These are phyloP conservation scores for Rhododendron griersonianum DNA, from an alignment of 148 eudicot genomes.

Conservation along the genomic window DNA sequence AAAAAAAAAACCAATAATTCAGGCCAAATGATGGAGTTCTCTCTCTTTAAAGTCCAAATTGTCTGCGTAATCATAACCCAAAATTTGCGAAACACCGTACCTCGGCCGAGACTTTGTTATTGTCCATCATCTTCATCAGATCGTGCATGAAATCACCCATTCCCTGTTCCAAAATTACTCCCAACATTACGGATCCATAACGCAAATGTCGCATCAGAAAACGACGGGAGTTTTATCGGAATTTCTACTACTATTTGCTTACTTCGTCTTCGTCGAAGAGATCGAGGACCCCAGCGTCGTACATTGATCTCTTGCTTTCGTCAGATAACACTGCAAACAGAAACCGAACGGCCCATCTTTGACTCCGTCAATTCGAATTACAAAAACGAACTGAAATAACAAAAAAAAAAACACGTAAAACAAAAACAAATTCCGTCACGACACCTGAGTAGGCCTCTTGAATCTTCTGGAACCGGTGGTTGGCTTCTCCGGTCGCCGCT, in stretches of 20 bases:
- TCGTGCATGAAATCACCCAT: constrained; percentile 88
- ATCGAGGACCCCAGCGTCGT: constrained; percentile 86
- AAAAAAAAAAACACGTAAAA: background rate
- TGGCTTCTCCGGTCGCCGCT: constrained; percentile 59
- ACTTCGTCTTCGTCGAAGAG: constrained; percentile 73
- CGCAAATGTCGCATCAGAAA: background rate
- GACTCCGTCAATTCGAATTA: background rate
- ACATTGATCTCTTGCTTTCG: constrained; percentile 68
- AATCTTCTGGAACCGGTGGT: constrained; percentile 76
- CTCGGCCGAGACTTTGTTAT: constrained; percentile 45
- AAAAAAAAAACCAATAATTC: too few relatives aligned
- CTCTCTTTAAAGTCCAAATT: background rate
- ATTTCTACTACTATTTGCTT: too few relatives aligned
- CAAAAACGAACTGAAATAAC: background rate
- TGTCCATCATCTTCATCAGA: constrained; percentile 72
- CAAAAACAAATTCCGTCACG: background rate
- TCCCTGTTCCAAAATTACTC: constrained; percentile 41
- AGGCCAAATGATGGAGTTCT: too few relatives aligned
- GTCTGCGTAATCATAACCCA: background rate
- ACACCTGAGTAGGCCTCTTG: constrained; percentile 92
- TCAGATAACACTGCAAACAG: constrained; percentile 69
- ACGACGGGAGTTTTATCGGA: background rate
- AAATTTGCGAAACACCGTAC: constrained; percentile 17
- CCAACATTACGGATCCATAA: background rate
- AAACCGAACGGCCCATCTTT: background rate